Evolutionary conservation across 192 early-diverging fungal species (phyloP).

Genomic region (Coemansia guatemalensis): DNA sequence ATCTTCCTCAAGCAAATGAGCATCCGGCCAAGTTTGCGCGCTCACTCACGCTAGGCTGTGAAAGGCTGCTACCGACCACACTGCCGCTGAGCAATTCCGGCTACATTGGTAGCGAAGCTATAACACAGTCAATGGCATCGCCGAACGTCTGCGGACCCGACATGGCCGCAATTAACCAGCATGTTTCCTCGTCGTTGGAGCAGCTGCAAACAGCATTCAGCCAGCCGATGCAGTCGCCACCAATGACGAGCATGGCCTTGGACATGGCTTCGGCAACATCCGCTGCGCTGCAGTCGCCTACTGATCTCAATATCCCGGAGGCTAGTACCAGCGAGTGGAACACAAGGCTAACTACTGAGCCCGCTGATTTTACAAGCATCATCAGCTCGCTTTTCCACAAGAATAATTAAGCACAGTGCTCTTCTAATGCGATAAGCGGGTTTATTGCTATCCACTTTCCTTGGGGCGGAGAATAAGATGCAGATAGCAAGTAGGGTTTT

Average conservation of each 20-base stretch:
- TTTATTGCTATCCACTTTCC: background rate
- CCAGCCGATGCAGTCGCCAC: constrained; percentile 12
- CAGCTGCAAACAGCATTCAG: constrained; percentile 17
- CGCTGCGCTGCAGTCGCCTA: constrained; percentile 5
- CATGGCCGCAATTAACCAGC: constrained; percentile 11
- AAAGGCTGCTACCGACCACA: background rate
- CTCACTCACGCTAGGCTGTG: constrained; percentile 15
- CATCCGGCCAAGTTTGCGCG: constrained; percentile 6
- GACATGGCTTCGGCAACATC: constrained; percentile 2
- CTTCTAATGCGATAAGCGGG: background rate
- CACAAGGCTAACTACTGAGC: constrained; percentile 1
- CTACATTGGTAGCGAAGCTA: background rate
- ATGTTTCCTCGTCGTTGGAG: constrained; percentile 23
- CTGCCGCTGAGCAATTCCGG: background rate
- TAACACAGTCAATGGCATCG: background rate
- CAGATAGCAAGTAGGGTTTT: background rate
- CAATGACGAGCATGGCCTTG: constrained; percentile 11
- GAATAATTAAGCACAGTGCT: background rate
- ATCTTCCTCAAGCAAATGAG: background rate
- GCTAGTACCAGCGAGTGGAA: background rate
- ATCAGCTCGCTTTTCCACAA: constrained; percentile 18
- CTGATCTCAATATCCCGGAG: background rate
- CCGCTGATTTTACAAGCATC: constrained; percentile 9
- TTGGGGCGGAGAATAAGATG: background rate
- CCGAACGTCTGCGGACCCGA: background rate